Percentiles rank a stretch among this genome's conserved stretches.
phyloP scores from a whole-genome alignment of 495 filamentous ascomycete species.

The Xylaria sp. region DNA sequence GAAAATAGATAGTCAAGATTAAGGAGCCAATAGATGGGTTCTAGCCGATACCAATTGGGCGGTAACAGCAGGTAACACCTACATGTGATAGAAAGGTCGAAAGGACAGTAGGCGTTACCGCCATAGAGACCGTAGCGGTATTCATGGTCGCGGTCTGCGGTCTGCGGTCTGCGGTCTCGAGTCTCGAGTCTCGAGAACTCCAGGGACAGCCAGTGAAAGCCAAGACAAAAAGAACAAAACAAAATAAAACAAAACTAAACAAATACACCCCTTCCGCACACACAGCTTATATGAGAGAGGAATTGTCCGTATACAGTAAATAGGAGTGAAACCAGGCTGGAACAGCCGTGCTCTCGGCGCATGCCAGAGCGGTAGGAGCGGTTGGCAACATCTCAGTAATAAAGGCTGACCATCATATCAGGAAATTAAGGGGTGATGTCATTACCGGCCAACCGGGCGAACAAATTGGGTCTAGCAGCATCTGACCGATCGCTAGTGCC shows the following conservation, averaged over 20 bases:
- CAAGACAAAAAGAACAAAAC: too few species aligned
- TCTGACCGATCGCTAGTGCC: slow-evolving; percentile 16
- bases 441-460: not conserved
- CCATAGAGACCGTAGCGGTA: slow-evolving; percentile 73
- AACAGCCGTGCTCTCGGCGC: not conserved
- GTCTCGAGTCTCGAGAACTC: slow-evolving; percentile 2
- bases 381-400: slow-evolving; percentile 19
- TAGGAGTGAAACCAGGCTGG: not conserved
- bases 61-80: slow-evolving; percentile 36
- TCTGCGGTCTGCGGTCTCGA: too few species aligned
- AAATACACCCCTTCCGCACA: not conserved
- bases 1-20: not conserved
- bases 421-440: slow-evolving; percentile 23
- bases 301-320: too few species aligned
- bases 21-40: not conserved
- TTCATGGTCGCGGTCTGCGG: slow-evolving; percentile 68
- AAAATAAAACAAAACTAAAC: slow-evolving; percentile 1
- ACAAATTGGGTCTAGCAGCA: slow-evolving; percentile 13
- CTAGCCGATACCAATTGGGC: not conserved
- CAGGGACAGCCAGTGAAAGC: too few species aligned
- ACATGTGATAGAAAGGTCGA: slow-evolving; percentile 82
- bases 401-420: slow-evolving; percentile 14
- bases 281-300: not conserved
- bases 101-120: slow-evolving; percentile 79
- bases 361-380: slow-evolving; percentile 9